Base-by-base conservation (phyloP, 805 yeast genomes). In the Ogataea henricii region DNA sequence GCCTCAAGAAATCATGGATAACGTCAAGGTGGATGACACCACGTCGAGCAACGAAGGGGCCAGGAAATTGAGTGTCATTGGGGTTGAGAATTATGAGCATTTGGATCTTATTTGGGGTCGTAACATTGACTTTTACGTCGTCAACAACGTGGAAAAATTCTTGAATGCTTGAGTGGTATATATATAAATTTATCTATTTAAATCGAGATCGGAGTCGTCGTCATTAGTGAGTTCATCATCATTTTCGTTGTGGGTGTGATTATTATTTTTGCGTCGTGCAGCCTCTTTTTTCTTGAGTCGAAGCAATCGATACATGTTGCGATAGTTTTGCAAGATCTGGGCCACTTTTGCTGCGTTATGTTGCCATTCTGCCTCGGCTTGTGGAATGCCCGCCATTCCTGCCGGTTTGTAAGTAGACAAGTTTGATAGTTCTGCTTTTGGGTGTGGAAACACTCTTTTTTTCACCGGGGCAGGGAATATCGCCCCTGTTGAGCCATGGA, bases 91-190 rank as follows among this genome's bases (percentile, higher is more conserved):
- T 17, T 88, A 91, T 63, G 99, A 92, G 67, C 99, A 92, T 68
- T 69, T 92, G 51, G 99, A 94, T 63, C 77, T 92, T 52, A 71
- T 92, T 10, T 92, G 99, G 99, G 97, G 97, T n/a, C 69, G 76
- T 21, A 79, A 82, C 45, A 85, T 86, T 3, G 79, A 73, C 23
- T 53, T 59, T 3, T 60, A 72, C 45, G 83, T 82, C 3, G 68
- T 77, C 40, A 62, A 69, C 6, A 70, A 72, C 47, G 71, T 78
- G 6, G 48, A 71, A 3, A 62, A 65, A 7, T 63, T 63, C 52
- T 39, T 65, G 20, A 43, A 47, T 35, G 47, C 34, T 12, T n/a
- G n/a, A 6, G 23, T 40, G 8, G 17, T n/a, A n/a, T 37, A 3
- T 18, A 23, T 9, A 37, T 37, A 14, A 9, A 22, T 36, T 6